phyloP scores from a whole-genome alignment of 371 early-diverging fungal genomes.

The Cokeromyces recurvatus region DNA sequence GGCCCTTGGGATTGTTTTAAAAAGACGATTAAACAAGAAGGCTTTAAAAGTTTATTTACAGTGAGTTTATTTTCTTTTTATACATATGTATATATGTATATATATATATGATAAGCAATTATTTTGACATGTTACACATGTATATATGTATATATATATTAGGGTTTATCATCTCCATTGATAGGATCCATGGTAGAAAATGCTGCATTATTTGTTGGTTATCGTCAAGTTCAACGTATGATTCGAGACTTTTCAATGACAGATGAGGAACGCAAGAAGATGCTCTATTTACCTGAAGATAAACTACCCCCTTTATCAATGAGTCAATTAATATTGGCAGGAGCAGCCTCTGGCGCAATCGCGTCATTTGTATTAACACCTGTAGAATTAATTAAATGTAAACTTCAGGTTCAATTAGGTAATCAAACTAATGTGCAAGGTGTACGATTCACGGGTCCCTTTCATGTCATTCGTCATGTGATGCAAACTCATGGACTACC shows the following conservation, averaged over 20 bases:
- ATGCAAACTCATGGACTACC: conserved; percentile 64
- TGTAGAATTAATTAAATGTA: conserved; percentile 94
- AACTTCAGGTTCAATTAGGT: conserved; percentile 83
- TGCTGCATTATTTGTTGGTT: conserved; percentile 86
- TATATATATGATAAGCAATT: too few relatives aligned
- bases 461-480: conserved; percentile 68
- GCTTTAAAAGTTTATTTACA: conserved; percentile 76
- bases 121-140: too few relatives aligned
- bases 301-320: conserved; percentile 38
- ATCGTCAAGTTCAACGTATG: conserved; percentile 74
- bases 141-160: background rate
- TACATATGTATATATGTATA: too few relatives aligned
- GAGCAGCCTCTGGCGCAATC: conserved; percentile 81
- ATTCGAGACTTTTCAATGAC: conserved; percentile 40
- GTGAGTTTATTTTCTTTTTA: conserved; percentile 37
- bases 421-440: conserved; percentile 14
- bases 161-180: conserved; percentile 90
- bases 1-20: conserved; percentile 86
- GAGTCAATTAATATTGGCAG: conserved; percentile 74
- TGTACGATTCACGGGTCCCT: conserved; percentile 58
- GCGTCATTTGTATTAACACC: conserved; percentile 91
- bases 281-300: conserved; percentile 15
- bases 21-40: conserved; percentile 66
- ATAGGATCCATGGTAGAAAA: conserved; percentile 95
- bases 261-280: conserved; percentile 14